These are phyloP conservation scores for Amanita phalloides DNA, from an alignment of 768 basidiomycete genomes.

Conservation along the genomic window DNA sequence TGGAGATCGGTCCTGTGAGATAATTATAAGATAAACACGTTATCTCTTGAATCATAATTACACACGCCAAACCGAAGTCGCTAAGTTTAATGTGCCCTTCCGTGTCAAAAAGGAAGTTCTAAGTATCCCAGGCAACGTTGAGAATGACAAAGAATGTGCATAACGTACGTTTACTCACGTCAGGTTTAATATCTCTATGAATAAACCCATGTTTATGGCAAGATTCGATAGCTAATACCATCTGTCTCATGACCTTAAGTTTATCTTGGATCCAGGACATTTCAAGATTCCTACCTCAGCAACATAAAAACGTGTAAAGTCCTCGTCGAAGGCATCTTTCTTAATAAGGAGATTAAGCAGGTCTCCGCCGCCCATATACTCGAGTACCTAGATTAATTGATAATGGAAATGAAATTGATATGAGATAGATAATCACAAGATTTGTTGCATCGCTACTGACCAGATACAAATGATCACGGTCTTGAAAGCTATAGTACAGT, in stretches of 20 bases:
- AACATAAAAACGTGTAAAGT: conserved; percentile 88
- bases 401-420: conserved; percentile 40
- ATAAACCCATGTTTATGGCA: conserved; percentile 95
- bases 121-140: conserved; percentile 11
- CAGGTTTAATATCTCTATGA: conserved; percentile 95
- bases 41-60: conserved; percentile 16
- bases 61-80: conserved; percentile 93
- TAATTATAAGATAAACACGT: conserved; percentile 10
- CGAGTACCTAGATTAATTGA: conserved; percentile 53
- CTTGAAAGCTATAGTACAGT: conserved; percentile 90
- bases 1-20: conserved; percentile 72
- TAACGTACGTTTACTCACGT: conserved; percentile 38
- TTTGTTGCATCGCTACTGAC: conserved; percentile 33
- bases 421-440: conserved; percentile 20
- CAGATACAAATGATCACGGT: conserved; percentile 90
- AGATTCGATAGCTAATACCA: conserved; percentile 88
- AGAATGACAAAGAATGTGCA: conserved; percentile 11
- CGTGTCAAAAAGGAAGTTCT: conserved; percentile 95
- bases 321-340: conserved; percentile 82
- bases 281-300: conserved; percentile 55
- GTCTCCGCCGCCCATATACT: conserved; percentile 96
- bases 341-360: conserved; percentile 93
- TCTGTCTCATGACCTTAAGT: conserved; percentile 32
- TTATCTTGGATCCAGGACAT: conserved; percentile 10
- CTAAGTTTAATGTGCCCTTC: conserved; percentile 90